Percentiles rank a stretch among this genome's conserved stretches.
phyloP scores from a whole-genome alignment of 306 rosid genomes.

The Herpetospermum pedunculosum region DNA sequence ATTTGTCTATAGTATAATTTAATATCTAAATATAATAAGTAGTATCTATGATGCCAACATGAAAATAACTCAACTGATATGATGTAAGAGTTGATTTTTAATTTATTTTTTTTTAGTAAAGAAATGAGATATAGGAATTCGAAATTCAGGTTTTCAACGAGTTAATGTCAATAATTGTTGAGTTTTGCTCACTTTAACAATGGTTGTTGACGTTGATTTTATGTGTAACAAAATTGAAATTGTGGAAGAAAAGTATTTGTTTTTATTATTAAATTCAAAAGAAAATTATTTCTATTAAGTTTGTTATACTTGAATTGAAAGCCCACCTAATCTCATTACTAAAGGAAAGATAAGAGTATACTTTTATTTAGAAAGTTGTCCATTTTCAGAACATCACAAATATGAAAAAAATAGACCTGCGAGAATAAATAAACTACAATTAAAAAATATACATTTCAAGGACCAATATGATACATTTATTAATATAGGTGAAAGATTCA shows the following conservation, averaged over 20 bases:
- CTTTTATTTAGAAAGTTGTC: neutral
- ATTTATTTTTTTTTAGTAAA: too few species aligned
- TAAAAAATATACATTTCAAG: neutral
- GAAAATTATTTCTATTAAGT: neutral
- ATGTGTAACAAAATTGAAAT: neutral
- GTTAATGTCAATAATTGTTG: too few species aligned
- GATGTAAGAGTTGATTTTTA: too few species aligned
- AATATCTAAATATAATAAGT: too few species aligned
- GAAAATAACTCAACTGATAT: too few species aligned
- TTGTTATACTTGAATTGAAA: neutral
- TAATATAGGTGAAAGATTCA: neutral
- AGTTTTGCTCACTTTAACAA: too few species aligned
- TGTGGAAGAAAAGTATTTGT: neutral
- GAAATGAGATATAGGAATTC: too few species aligned
- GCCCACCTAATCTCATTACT: neutral
- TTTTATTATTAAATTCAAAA: neutral
- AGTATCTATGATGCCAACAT: too few species aligned
- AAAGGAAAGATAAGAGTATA: neutral
- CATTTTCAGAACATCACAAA: neutral
- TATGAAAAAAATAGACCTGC: neutral
- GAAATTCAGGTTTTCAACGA: too few species aligned
- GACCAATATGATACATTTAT: neutral
- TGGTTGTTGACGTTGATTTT: neutral
- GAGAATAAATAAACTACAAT: neutral
- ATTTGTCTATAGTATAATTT: too few species aligned